phyloP scores from a whole-genome alignment of 2,329 filamentous ascomycete genomes.

The Periconia sp. region DNA sequence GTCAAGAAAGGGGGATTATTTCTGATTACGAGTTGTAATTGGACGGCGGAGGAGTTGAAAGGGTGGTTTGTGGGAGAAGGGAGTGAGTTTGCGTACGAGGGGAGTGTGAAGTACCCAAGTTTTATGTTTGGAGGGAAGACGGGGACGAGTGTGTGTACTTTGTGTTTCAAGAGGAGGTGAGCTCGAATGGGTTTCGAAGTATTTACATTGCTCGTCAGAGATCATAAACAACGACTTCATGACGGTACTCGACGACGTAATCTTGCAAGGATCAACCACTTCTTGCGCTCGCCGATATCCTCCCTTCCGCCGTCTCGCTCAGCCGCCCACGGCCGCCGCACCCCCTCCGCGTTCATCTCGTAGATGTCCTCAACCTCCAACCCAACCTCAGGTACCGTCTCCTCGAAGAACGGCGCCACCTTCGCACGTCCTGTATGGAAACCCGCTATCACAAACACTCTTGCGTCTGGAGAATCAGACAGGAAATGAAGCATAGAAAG shows the following conservation, averaged over 20 bases:
- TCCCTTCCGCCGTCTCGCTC: constrained; percentile 65
- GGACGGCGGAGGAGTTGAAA: constrained; percentile 87
- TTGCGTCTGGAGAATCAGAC: constrained; percentile 49
- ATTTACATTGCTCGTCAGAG: neutral
- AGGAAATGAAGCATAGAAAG: constrained; percentile 69
- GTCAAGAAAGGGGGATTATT: constrained; percentile 75
- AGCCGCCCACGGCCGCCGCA: constrained; percentile 64
- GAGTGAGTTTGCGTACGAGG: constrained; percentile 64
- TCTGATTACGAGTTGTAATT: constrained; percentile 95
- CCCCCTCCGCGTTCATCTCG: constrained; percentile 72
- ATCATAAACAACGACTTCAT: neutral
- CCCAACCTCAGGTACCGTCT: constrained; percentile 53
- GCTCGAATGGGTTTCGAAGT: neutral
- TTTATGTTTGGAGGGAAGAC: constrained; percentile 90
- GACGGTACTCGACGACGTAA: constrained; percentile 25
- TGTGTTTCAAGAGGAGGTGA: constrained; percentile 72
- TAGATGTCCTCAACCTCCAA: constrained; percentile 70
- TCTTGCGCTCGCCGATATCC: constrained; percentile 67
- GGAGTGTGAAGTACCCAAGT: constrained; percentile 77
- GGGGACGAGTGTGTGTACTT: constrained; percentile 85
- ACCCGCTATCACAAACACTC: constrained; percentile 70
- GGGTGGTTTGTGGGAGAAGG: constrained; percentile 72
- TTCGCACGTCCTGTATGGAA: constrained; percentile 74
- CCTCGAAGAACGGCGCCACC: constrained; percentile 70
- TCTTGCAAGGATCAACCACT: constrained; percentile 69